Evolutionary conservation across 2,329 filamentous ascomycete genomes (phyloP).

Genomic region (Pyricularia sp.): DNA sequence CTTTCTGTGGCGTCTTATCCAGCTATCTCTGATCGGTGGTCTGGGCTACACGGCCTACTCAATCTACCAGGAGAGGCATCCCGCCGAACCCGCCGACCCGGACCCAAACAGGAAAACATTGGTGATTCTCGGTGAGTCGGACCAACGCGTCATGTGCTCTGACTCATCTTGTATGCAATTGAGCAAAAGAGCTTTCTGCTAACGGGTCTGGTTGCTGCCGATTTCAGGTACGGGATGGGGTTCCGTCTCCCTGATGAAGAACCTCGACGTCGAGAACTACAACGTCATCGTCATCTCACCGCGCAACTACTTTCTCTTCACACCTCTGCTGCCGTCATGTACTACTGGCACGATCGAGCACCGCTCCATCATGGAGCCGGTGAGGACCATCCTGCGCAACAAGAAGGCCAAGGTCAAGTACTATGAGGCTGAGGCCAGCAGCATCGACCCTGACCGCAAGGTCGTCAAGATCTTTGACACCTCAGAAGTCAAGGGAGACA

Average conservation of each 20-base stretch:
- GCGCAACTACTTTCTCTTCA: conserved; percentile 99
- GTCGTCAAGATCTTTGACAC: conserved; percentile 82
- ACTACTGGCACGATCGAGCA: conserved; percentile 97
- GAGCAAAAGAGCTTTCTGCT: conserved; percentile 5
- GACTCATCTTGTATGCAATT: neutral
- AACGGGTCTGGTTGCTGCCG: conserved; percentile 9
- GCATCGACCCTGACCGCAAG: conserved; percentile 86
- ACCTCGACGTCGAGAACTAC: conserved; percentile 97
- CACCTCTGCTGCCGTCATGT: conserved; percentile 89
- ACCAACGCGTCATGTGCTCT: conserved; percentile 5
- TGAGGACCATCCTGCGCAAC: conserved; percentile 88
- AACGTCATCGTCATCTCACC: conserved; percentile 96
- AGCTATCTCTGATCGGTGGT: conserved; percentile 58
- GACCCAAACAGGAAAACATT: conserved; percentile 93
- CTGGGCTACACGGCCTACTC: conserved; percentile 63
- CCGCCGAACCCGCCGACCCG: conserved; percentile 61
- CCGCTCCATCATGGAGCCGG: conserved; percentile 98
- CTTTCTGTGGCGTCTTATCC: conserved; percentile 74
- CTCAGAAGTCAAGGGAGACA: conserved; percentile 80
- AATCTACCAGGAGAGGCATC: conserved; percentile 73
- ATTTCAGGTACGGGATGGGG: conserved; percentile 80
- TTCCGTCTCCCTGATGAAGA: conserved; percentile 92
- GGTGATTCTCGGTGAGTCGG: conserved; percentile 68
- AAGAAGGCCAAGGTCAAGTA: conserved; percentile 90
- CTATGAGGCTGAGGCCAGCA: conserved; percentile 95